Percentiles rank a stretch among this genome's conserved stretches.
These are phyloP conservation scores for Pythium phragmiticola DNA, from an alignment of 352 stramenopile species.

Conservation along the genomic window DNA sequence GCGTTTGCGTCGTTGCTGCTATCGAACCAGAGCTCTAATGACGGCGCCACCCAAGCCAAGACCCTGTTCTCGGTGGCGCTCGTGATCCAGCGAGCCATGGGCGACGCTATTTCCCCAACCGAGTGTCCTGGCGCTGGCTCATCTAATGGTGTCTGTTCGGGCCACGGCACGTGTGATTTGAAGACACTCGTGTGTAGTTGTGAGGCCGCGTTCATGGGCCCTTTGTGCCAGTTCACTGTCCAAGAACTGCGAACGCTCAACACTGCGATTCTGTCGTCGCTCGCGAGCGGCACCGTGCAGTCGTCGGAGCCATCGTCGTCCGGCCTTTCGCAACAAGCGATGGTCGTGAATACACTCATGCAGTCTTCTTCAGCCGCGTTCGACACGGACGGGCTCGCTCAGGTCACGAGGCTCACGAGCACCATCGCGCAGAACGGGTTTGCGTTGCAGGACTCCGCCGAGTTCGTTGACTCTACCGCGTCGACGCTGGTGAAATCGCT, in stretches of 20 bases:
- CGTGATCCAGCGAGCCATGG: conserved; percentile 45
- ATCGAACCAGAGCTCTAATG: conserved; percentile 11
- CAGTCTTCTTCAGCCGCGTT: conserved; percentile 39
- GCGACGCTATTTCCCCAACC: background rate
- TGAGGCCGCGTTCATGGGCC: conserved; percentile 40
- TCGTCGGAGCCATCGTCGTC: conserved; percentile 42
- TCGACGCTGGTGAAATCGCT: conserved; percentile 45
- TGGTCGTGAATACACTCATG: conserved; percentile 46
- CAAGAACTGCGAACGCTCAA: conserved; percentile 38
- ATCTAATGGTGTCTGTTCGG: conserved; percentile 29
- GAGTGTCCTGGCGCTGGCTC: conserved; percentile 19
- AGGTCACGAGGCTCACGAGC: conserved; percentile 43
- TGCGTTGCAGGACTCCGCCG: conserved; percentile 30
- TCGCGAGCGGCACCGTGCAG: conserved; percentile 25
- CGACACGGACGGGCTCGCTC: conserved; percentile 26
- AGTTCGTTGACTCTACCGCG: conserved; percentile 44
- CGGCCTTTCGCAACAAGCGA: conserved; percentile 51
- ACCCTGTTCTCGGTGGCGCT: conserved; percentile 43
- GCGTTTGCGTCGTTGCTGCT: conserved; percentile 43
- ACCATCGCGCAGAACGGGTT: conserved; percentile 50
- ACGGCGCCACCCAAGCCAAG: conserved; percentile 33
- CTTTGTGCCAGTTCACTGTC: conserved; percentile 40
- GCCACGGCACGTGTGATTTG: conserved; percentile 34
- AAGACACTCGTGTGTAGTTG: conserved; percentile 34
- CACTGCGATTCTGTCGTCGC: conserved; percentile 41